A percentile compares a stretch with the other conserved stretches of the same genome.
phyloP scores from a whole-genome alignment of 768 basidiomycete species.

The Nidula microcarpa region DNA sequence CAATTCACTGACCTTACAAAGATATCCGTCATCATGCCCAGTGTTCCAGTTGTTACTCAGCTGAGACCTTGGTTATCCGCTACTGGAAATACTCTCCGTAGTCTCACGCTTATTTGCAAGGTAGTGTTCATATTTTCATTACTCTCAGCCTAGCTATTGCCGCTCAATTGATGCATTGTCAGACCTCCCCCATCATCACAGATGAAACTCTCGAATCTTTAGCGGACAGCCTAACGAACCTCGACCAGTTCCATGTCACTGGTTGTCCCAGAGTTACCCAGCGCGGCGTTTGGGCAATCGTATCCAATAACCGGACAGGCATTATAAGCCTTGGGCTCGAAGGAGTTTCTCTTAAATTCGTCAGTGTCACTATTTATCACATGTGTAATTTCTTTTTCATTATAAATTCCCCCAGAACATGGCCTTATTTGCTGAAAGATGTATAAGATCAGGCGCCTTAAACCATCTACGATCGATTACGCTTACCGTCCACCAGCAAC shows the following conservation, averaged over 20 bases:
- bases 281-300: constrained; percentile 47
- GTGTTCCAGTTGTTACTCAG: constrained; percentile 42
- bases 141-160: background rate
- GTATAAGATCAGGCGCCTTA: constrained; percentile 31
- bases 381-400: background rate
- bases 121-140: constrained; percentile 23
- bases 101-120: constrained; percentile 69
- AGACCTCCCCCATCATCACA: constrained; percentile 59
- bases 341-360: constrained; percentile 57
- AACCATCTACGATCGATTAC: constrained; percentile 52
- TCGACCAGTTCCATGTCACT: constrained; percentile 57
- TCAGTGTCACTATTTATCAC: constrained; percentile 19
- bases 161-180: background rate
- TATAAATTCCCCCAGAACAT: constrained; percentile 44
- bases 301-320: constrained; percentile 40
- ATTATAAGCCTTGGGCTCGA: constrained; percentile 59
- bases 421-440: constrained; percentile 35
- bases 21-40: constrained; percentile 77
- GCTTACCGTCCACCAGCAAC: constrained; percentile 41
- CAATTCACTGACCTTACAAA: constrained; percentile 49
- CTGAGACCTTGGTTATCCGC: constrained; percentile 48
- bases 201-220: constrained; percentile 51
- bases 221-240: constrained; percentile 41
- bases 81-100: constrained; percentile 44
- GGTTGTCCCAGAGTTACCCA: constrained; percentile 74